A percentile compares a stretch with the other conserved stretches of the same genome.
Evolutionary conservation across 176 grass and related monocot species (phyloP).

Genomic region (Elaeis guineensis): DNA sequence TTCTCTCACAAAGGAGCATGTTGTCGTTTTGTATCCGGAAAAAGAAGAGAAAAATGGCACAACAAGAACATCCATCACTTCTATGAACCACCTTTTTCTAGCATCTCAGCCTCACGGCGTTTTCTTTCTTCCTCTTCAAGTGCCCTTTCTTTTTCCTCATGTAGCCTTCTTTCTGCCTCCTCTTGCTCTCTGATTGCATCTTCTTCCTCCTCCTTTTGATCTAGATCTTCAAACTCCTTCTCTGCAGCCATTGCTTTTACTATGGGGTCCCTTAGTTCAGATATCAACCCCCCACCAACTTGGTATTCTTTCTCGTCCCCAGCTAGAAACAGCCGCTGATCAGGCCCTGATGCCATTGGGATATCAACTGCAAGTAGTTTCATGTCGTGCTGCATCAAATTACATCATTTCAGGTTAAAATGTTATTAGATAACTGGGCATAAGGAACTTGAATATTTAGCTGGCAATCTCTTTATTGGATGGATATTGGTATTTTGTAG

Average conservation of each 20-base stretch:
- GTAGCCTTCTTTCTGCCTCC: constrained; percentile 56
- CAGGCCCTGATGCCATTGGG: constrained; percentile 78
- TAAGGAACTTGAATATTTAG: too few relatives aligned
- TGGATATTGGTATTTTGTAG: too few relatives aligned
- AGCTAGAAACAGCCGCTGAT: constrained; percentile 66
- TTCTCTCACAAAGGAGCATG: too few relatives aligned
- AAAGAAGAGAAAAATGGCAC: too few relatives aligned
- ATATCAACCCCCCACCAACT: constrained; percentile 90
- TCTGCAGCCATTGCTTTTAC: constrained; percentile 86
- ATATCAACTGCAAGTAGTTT: constrained; percentile 94
- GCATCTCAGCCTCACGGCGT: constrained; percentile 39
- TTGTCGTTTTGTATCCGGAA: too few relatives aligned
- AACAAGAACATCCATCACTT: too few relatives aligned
- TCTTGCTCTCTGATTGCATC: constrained; percentile 60
- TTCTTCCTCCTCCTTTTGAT: constrained; percentile 75
- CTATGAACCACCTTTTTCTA: constrained; percentile 36
- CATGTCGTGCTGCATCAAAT: constrained; percentile 64
- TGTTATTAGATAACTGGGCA: too few relatives aligned
- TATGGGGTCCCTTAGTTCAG: constrained; percentile 73
- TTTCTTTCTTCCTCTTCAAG: constrained; percentile 42
- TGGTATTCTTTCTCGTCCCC: constrained; percentile 91
- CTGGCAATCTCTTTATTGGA: too few relatives aligned
- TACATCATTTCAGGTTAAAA: not conserved
- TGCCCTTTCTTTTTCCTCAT: constrained; percentile 39
- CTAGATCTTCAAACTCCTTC: constrained; percentile 83